phyloP scores from a whole-genome alignment of 2,329 filamentous ascomycete species.

The Hawksworthiomyces lignivorus region DNA sequence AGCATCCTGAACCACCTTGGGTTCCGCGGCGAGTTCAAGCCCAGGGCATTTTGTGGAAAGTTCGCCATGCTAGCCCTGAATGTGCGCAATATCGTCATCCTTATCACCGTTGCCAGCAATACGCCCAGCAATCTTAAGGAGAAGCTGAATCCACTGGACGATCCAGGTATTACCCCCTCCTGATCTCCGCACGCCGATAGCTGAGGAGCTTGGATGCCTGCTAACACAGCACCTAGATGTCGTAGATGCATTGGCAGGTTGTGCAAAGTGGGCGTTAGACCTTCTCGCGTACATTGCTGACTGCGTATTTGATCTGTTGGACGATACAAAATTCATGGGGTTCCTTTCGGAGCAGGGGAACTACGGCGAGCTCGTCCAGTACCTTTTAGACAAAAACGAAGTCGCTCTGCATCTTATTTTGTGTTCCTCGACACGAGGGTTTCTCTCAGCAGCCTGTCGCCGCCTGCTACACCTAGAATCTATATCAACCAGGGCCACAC shows the following conservation, averaged over 20 bases:
- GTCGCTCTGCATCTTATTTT: slow-evolving; percentile 58
- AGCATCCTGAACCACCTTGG: slow-evolving; percentile 74
- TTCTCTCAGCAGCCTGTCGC: slow-evolving; percentile 61
- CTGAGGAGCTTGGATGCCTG: too few species aligned
- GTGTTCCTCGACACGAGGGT: slow-evolving; percentile 65
- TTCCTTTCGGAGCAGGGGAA: slow-evolving; percentile 36
- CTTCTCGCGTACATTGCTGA: slow-evolving; percentile 58
- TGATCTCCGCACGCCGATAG: not conserved
- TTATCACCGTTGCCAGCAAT: slow-evolving; percentile 57
- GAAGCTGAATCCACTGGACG: slow-evolving; percentile 53
- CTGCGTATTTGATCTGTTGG: slow-evolving; percentile 47
- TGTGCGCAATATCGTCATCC: slow-evolving; percentile 61
- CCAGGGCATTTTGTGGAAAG: slow-evolving; percentile 61
- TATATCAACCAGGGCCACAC: slow-evolving; percentile 40
- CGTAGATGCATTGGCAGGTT: slow-evolving; percentile 63
- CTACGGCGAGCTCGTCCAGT: slow-evolving; percentile 40
- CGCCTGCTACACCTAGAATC: slow-evolving; percentile 51
- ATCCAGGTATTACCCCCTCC: slow-evolving; percentile 41
- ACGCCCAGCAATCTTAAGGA: slow-evolving; percentile 46
- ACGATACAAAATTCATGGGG: slow-evolving; percentile 42
- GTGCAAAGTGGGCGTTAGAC: slow-evolving; percentile 72
- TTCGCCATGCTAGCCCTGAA: slow-evolving; percentile 69
- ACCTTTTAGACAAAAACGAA: slow-evolving; percentile 47
- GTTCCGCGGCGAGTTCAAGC: slow-evolving; percentile 55
- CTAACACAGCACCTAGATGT: slow-evolving; percentile 45